Percentiles rank a stretch among this genome's conserved stretches.
Evolutionary conservation across 257 asterid species (phyloP).

Genomic region (Gentiana straminea): DNA sequence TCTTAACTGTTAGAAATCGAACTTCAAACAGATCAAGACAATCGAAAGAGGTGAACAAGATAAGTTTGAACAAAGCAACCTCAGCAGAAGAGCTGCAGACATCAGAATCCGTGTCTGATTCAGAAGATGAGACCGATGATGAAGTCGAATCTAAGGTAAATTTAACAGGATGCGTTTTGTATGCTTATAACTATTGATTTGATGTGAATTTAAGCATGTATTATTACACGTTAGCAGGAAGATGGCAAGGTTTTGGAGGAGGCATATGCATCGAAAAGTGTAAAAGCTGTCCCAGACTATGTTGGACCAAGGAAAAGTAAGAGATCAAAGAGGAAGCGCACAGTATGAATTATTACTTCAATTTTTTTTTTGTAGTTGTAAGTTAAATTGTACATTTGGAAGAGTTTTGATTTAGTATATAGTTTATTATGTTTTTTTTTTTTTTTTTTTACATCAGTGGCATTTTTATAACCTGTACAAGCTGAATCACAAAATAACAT

Average conservation of each 20-base stretch:
- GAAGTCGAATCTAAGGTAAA: constrained; percentile 56
- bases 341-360: constrained; percentile 39
- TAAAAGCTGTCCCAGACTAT: constrained; percentile 44
- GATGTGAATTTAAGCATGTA: background rate
- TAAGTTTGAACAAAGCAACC: constrained; percentile 34
- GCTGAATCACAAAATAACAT: constrained; percentile 2
- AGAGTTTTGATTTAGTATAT: background rate
- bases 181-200: background rate
- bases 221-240: constrained; percentile 24
- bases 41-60: constrained; percentile 43
- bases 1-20: constrained; percentile 10
- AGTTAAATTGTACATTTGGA: constrained; percentile 3
- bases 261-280: constrained; percentile 57
- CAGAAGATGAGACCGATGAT: constrained; percentile 42
- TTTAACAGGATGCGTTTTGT: background rate
- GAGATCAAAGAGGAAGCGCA: constrained; percentile 75
- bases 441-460: background rate
- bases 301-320: constrained; percentile 70
- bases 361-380: constrained; percentile 29
- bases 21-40: background rate
- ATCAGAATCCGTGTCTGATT: constrained; percentile 36
- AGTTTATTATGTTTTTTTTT: background rate
- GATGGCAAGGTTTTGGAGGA: constrained; percentile 55
- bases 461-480: background rate
- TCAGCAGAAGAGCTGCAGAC: constrained; percentile 38